A percentile compares a stretch with the other conserved stretches of the same genome.
Conservation (phyloP, 2,329 filamentous ascomycete species). For the Aspergillus quadricinctus region DNA sequence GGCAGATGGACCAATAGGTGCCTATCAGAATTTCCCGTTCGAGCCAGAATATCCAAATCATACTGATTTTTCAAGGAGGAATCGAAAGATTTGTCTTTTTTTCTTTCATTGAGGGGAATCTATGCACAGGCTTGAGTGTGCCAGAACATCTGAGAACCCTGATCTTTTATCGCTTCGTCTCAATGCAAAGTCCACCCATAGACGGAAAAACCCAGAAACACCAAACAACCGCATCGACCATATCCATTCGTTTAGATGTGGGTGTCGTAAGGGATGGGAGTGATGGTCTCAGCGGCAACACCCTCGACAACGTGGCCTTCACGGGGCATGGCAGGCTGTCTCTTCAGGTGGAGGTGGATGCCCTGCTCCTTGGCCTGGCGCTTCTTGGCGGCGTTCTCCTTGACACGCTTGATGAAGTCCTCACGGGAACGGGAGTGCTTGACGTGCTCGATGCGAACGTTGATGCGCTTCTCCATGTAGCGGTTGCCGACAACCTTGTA, state of each 20-base stretch:
- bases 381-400: slow-evolving; percentile 91
- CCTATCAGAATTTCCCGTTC: background rate
- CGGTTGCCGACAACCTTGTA: slow-evolving; percentile 99
- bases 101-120: slow-evolving; percentile 43
- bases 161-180: slow-evolving; percentile 34
- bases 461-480: slow-evolving; percentile 99
- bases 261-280: slow-evolving; percentile 93
- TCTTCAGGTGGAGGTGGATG: slow-evolving; percentile 85
- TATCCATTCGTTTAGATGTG: slow-evolving; percentile 69
- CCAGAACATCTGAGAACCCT: slow-evolving; percentile 36
- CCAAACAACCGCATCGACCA: slow-evolving; percentile 35
- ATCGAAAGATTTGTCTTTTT: slow-evolving; percentile 35
- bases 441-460: slow-evolving; percentile 98
- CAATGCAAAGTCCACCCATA: slow-evolving; percentile 34
- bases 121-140: slow-evolving; percentile 39
- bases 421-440: slow-evolving; percentile 89
- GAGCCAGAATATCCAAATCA: background rate
- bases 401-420: slow-evolving; percentile 94
- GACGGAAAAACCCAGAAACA: slow-evolving; percentile 35
- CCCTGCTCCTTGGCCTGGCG: slow-evolving; percentile 89
- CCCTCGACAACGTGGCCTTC: slow-evolving; percentile 77
- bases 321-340: slow-evolving; percentile 75
- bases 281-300: slow-evolving; percentile 85
- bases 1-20: background rate
- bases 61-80: slow-evolving; percentile 8